phyloP scores from a whole-genome alignment of 2,329 filamentous ascomycete species.

The Coniochaeta prunicola region DNA sequence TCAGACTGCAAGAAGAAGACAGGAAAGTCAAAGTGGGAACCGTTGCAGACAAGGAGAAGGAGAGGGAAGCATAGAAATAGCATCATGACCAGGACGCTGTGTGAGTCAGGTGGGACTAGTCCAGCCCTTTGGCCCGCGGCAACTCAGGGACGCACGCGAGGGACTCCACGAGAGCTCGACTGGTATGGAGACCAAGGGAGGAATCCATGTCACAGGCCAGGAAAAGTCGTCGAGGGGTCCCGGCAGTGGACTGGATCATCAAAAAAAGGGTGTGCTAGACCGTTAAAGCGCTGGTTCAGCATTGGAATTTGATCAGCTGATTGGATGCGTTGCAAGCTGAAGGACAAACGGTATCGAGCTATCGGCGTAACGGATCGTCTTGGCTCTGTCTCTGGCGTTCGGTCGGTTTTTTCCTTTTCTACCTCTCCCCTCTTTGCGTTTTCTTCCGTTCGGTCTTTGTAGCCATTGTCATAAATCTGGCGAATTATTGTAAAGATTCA shows the following conservation, averaged over 20 bases:
- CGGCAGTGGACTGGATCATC: neutral
- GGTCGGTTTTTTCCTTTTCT: neutral
- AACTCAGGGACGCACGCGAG: neutral
- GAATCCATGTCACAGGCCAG: neutral
- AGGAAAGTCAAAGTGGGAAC: neutral
- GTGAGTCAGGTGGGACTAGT: conserved; percentile 1
- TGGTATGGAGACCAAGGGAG: neutral
- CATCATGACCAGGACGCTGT: neutral
- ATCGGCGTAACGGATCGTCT: neutral
- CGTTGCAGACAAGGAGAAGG: neutral
- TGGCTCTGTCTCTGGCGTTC: neutral
- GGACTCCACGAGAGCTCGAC: neutral
- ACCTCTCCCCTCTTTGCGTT: neutral
- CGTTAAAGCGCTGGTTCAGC: neutral
- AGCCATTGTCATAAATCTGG: neutral
- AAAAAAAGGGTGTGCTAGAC: neutral
- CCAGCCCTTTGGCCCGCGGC: conserved; percentile 1
- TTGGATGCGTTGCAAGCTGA: neutral
- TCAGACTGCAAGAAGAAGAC: neutral
- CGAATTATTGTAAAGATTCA: neutral
- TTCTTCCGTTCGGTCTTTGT: neutral
- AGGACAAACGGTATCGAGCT: neutral
- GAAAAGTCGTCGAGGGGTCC: neutral
- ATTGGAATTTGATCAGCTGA: neutral
- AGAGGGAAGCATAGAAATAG: conserved; percentile 1